Evolutionary conservation across 2,329 filamentous ascomycete species (phyloP).

Genomic region (Xylariaceae sp.): DNA sequence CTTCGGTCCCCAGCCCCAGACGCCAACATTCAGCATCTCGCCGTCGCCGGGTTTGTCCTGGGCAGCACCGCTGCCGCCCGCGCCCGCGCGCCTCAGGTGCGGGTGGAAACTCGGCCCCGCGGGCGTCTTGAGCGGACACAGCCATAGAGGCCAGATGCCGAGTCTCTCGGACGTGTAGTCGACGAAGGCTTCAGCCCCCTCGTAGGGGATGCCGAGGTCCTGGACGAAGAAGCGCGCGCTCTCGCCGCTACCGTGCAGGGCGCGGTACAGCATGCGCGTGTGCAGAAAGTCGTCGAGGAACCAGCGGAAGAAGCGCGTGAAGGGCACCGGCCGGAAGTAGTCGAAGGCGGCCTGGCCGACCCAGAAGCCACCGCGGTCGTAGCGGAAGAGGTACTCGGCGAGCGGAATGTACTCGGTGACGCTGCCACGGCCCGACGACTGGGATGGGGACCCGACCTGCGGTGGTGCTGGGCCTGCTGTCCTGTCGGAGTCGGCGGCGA

Average conservation of each 20-base stretch:
- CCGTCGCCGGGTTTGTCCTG: conserved; percentile 7
- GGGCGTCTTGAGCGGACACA: conserved; percentile 50
- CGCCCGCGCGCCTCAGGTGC: conserved; percentile 28
- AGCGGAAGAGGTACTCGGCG: conserved; percentile 71
- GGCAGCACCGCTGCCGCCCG: no score
- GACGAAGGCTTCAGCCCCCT: conserved; percentile 47
- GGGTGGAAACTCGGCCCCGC: conserved; percentile 52
- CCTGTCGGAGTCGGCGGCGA: not conserved
- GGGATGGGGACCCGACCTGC: no score
- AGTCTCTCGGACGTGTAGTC: conserved; percentile 49
- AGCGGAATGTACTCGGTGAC: conserved; percentile 58
- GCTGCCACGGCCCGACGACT: conserved; percentile 3
- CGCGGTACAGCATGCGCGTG: conserved; percentile 70
- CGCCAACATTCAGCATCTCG: conserved; percentile 58
- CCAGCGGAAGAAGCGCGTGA: conserved; percentile 62
- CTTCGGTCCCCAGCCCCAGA: conserved; percentile 74
- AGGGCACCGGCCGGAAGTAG: conserved; percentile 63
- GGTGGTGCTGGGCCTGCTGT: no score
- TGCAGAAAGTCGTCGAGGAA: conserved; percentile 69
- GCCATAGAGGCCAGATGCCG: conserved; percentile 57
- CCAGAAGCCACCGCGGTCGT: conserved; percentile 74
- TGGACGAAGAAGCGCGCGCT: conserved; percentile 64
- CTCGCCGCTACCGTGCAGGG: conserved; percentile 63
- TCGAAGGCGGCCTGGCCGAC: conserved; percentile 61
- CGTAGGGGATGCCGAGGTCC: conserved; percentile 58